phyloP scores from a whole-genome alignment of 371 early-diverging fungal genomes.

The Chytridiales sp. region DNA sequence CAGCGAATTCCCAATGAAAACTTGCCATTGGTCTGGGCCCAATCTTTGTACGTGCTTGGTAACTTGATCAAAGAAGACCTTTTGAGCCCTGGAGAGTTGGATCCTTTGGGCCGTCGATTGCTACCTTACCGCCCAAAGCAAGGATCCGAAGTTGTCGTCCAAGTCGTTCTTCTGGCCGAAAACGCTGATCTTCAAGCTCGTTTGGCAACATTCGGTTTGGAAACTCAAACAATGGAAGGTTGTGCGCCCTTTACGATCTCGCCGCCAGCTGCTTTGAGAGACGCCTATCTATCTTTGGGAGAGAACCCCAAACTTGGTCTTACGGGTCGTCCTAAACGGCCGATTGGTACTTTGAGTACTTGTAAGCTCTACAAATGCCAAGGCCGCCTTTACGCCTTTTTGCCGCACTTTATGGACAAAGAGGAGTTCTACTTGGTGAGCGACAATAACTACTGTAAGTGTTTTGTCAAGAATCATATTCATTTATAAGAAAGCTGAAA shows the following conservation, averaged over 20 bases:
- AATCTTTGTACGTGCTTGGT: constrained; percentile 79
- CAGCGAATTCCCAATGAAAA: constrained; percentile 83
- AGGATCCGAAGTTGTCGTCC: constrained; percentile 62
- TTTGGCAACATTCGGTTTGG: constrained; percentile 73
- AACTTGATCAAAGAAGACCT: constrained; percentile 75
- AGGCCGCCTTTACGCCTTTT: constrained; percentile 81
- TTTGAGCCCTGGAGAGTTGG: constrained; percentile 75
- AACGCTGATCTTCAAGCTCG: constrained; percentile 67
- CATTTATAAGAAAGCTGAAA: no score
- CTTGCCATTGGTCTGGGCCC: constrained; percentile 88
- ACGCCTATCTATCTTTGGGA: constrained; percentile 75
- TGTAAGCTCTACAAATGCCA: constrained; percentile 79
- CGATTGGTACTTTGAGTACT: constrained; percentile 72
- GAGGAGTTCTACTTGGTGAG: constrained; percentile 82
- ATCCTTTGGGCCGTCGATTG: constrained; percentile 78
- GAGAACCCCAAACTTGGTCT: constrained; percentile 74
- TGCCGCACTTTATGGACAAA: constrained; percentile 86
- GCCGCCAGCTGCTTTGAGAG: constrained; percentile 74
- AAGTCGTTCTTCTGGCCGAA: constrained; percentile 79
- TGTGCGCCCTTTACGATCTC: constrained; percentile 70
- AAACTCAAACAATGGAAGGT: constrained; percentile 65
- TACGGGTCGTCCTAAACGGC: constrained; percentile 75
- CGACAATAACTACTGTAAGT: constrained; percentile 80
- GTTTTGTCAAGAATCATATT: no score
- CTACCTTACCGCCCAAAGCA: constrained; percentile 41